A percentile compares a stretch with the other conserved stretches of the same genome.
phyloP scores from a whole-genome alignment of 495 filamentous ascomycete genomes.

The Cercophora samala region DNA sequence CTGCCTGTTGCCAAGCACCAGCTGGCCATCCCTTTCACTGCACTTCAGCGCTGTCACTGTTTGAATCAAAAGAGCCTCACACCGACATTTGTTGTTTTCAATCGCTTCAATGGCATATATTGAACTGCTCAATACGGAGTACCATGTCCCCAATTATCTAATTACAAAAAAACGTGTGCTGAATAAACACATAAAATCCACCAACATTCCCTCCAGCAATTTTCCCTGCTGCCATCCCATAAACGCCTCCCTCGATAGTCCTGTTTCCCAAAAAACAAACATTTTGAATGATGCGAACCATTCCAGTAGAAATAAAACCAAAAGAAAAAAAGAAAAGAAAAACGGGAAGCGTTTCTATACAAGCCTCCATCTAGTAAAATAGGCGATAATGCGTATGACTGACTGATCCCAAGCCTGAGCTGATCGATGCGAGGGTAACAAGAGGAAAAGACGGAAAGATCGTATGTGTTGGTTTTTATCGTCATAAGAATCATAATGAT shows the following conservation, averaged over 20 bases:
- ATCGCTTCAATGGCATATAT: constrained; percentile 2
- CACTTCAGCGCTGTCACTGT: not conserved
- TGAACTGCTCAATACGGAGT: constrained; percentile 1
- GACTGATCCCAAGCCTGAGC: constrained; percentile 5
- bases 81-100: constrained; percentile 1
- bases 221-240: constrained; percentile 5
- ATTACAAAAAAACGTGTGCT: constrained; percentile 22
- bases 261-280: constrained; percentile 3
- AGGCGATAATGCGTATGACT: constrained; percentile 8
- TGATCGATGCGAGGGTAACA: constrained; percentile 5
- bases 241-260: constrained; percentile 19
- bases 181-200: constrained; percentile 9
- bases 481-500: constrained; percentile 36
- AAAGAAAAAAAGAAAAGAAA: not conserved
- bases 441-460: constrained; percentile 18
- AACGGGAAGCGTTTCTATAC: constrained; percentile 19
- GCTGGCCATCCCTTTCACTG: too few relatives aligned
- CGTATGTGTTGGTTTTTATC: constrained; percentile 18
- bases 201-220: not conserved
- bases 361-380: constrained; percentile 17
- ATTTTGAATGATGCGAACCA: constrained; percentile 7
- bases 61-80: not conserved
- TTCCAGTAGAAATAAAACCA: not conserved
- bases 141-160: constrained; percentile 16
- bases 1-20: not conserved